A percentile compares a stretch with the other conserved stretches of the same genome.
Conservation (phyloP, 352 stramenopile genomes). For the Phytopythium chamaehyphon region DNA sequence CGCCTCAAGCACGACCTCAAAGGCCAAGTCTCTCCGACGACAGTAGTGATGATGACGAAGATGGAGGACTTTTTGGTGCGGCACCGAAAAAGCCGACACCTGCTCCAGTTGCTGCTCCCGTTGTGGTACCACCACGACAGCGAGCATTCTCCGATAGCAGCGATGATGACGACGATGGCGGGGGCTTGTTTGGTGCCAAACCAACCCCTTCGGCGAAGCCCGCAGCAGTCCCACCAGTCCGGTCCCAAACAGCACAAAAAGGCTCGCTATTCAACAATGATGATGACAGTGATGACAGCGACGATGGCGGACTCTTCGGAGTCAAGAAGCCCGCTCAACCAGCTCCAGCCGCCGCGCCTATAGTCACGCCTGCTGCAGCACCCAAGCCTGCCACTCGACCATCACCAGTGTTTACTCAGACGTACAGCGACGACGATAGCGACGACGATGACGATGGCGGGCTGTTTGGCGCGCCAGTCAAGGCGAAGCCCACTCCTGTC, state of each 20-base stretch:
- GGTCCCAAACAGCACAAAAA: slow-evolving; percentile 22
- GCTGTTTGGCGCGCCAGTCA: slow-evolving; percentile 25
- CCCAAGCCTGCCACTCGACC: slow-evolving; percentile 3
- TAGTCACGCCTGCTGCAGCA: background rate
- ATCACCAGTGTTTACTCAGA: slow-evolving; percentile 9
- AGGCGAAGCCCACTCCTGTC: slow-evolving; percentile 16
- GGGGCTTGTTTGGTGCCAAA: slow-evolving; percentile 46
- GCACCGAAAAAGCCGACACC: slow-evolving; percentile 19
- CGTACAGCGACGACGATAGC: slow-evolving; percentile 13
- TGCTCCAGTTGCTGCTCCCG: slow-evolving; percentile 4
- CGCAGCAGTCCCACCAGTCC: slow-evolving; percentile 5
- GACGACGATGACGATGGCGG: slow-evolving; percentile 21
- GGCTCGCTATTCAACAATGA: slow-evolving; percentile 52
- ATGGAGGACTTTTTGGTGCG: slow-evolving; percentile 46
- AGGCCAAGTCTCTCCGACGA: slow-evolving; percentile 42
- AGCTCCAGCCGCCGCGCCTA: background rate
- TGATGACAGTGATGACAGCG: slow-evolving; percentile 45
- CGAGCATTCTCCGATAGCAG: slow-evolving; percentile 29
- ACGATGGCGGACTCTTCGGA: slow-evolving; percentile 40
- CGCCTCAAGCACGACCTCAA: slow-evolving; percentile 15
- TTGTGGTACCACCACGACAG: slow-evolving; percentile 4
- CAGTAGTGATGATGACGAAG: slow-evolving; percentile 49
- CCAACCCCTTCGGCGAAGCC: slow-evolving; percentile 16
- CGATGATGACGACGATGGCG: slow-evolving; percentile 37
- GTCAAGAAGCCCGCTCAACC: slow-evolving; percentile 8